Evolutionary conservation across 2,329 filamentous ascomycete species (phyloP).

Genomic region (Cladobotryum protrusum): DNA sequence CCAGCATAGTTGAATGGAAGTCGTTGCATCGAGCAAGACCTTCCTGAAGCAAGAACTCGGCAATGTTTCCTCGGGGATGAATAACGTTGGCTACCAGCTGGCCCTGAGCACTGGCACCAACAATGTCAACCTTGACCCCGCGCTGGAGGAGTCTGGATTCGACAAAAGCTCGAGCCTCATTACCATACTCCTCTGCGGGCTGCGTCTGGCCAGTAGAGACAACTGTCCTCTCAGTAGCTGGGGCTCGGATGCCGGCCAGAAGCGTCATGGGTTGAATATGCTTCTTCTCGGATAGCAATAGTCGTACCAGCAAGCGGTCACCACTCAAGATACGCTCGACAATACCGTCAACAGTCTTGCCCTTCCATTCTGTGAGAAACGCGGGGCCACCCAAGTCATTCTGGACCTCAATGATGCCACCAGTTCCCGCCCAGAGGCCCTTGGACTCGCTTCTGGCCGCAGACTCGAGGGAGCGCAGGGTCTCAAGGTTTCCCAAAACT

Average conservation of each 20-base stretch:
- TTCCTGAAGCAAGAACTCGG: constrained; percentile 80
- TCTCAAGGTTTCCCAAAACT: constrained; percentile 63
- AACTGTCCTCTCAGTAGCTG: constrained; percentile 80
- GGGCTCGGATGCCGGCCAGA: constrained; percentile 81
- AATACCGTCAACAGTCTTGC: constrained; percentile 74
- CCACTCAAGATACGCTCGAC: constrained; percentile 89
- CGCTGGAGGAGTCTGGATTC: constrained; percentile 82
- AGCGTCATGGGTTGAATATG: constrained; percentile 86
- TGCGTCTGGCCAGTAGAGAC: constrained; percentile 73
- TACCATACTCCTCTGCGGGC: constrained; percentile 80
- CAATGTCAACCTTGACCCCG: constrained; percentile 71
- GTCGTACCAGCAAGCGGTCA: constrained; percentile 78
- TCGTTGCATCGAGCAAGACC: constrained; percentile 91
- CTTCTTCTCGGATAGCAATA: constrained; percentile 73
- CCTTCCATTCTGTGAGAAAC: constrained; percentile 80
- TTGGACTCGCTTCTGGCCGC: constrained; percentile 72
- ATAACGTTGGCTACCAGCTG: constrained; percentile 83
- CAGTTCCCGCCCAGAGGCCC: constrained; percentile 68
- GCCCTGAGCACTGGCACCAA: constrained; percentile 83
- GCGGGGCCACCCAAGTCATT: constrained; percentile 76
- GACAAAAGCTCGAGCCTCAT: constrained; percentile 82
- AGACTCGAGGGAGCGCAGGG: constrained; percentile 68
- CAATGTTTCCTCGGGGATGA: constrained; percentile 89
- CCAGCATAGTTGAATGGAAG: constrained; percentile 89
- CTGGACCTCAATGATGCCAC: constrained; percentile 65